Percentiles rank a stretch among this genome's conserved stretches.
phyloP scores from a whole-genome alignment of 2,329 filamentous ascomycete genomes.

The Pseudocercospora cruenta region DNA sequence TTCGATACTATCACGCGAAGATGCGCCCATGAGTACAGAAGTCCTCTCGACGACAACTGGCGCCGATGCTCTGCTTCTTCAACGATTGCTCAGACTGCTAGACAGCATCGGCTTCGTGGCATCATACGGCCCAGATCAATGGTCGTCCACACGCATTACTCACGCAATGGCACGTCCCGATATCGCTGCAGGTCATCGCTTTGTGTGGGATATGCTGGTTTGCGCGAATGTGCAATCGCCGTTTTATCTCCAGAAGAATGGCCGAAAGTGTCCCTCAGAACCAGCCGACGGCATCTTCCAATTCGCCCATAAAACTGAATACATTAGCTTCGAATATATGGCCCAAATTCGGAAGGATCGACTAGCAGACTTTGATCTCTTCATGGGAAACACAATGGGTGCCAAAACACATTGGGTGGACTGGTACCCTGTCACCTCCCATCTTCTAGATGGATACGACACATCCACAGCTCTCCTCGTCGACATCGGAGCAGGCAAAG shows the following conservation, averaged over 20 bases:
- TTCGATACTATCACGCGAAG: not conserved
- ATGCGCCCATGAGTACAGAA: not conserved
- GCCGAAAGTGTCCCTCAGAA: not conserved
- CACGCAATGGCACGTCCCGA: not conserved
- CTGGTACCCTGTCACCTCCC: not conserved
- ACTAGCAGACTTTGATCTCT: not conserved
- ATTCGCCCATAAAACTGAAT: not conserved
- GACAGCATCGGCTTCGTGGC: not conserved
- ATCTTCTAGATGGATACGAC: not conserved
- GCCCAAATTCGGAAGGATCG: not conserved
- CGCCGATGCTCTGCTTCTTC: not conserved
- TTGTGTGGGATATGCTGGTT: constrained; percentile 9
- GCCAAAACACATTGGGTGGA: constrained; percentile 1
- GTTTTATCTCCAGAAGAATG: not conserved
- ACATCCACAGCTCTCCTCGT: not conserved
- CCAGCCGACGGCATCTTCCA: not conserved
- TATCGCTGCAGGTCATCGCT: not conserved
- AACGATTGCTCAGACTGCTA: not conserved
- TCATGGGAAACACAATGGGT: not conserved
- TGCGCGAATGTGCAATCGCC: not conserved
- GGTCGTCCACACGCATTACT: not conserved
- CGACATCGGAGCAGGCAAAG: not conserved
- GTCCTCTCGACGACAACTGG: not conserved
- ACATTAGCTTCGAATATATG: not conserved
- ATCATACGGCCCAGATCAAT: not conserved